Evolutionary conservation across 148 eudicot genomes (phyloP), one percentile per base, ranked within the genome.

Genomic region (Beta vulgaris): DNA sequence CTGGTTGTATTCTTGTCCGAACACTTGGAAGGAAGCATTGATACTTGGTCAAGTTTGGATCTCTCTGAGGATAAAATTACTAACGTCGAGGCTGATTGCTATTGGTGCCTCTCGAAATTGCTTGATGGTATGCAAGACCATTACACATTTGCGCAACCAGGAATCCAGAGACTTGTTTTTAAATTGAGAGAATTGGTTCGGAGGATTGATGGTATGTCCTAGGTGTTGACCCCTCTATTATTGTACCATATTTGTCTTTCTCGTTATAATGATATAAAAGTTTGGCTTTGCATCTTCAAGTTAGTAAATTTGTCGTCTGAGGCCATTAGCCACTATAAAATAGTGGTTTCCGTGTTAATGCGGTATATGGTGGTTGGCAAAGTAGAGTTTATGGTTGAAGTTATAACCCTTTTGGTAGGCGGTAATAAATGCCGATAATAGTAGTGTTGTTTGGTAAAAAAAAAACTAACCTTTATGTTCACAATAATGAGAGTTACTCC

Each of bases 61-160:
- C 84, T 94, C 57, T 71, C 96, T 39, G 72, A 85, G 23, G 92
- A 90, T 65, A 85, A 82, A 77, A 81, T 95, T 58, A 78, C 84
- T n/a, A 73, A 90, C 28, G 83, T 92, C 21, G 99, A 95, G 87
- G 97, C 97, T 77, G 97, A 95, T 73, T 90, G 97, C 78, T 92
- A 90, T 80, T 90, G 99, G 97, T 92, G 99, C 76, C 81, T 92
- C 42, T 85, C 97, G 61, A 95, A 92, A 83, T 85, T 92, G 85
- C 97, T 92, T 54, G 99, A 90, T 71, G 96, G 97, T 49, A 92
- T 95, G 97, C 99, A 95, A 82, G 97, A 95, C 75, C 97, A 92
- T 85, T 95, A 92, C 82, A 95, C 98, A 13, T 95, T 95, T 88
- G 99, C 99, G 73, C 99, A 95, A 82, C 99, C 99, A 13, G 99